Conservation (phyloP, 768 basidiomycete species). For the Pluteus cervinus region DNA sequence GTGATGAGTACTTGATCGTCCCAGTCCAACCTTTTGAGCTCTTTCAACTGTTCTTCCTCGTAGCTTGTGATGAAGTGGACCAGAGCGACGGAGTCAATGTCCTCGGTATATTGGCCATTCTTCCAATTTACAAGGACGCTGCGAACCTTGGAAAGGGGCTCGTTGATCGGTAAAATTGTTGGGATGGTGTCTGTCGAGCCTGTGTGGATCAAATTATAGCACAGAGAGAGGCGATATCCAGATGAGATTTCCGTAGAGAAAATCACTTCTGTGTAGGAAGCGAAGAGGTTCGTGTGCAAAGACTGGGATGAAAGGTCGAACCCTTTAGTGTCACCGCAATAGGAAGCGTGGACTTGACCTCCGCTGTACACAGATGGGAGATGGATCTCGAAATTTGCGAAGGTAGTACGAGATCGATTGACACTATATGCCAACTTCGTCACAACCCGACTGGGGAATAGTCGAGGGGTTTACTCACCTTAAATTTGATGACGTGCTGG, state of each 20-base stretch:
- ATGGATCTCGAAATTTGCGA: conserved; percentile 32
- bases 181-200: conserved; percentile 9
- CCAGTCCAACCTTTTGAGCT: too few relatives aligned
- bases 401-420: too few relatives aligned
- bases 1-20: conserved; percentile 22
- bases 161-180: conserved; percentile 10
- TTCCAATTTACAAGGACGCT: conserved; percentile 24
- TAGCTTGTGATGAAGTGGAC: conserved; percentile 12
- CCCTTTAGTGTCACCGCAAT: conserved; percentile 14
- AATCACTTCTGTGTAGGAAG: conserved; percentile 35
- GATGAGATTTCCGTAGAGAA: conserved; percentile 32
- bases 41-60: conserved; percentile 20
- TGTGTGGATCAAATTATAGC: conserved; percentile 32
- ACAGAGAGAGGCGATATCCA: conserved; percentile 33
- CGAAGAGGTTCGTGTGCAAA: conserved; percentile 21
- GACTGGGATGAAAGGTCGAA: conserved; percentile 21
- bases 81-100: conserved; percentile 5
- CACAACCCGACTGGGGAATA: too few relatives aligned
- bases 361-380: conserved; percentile 33
- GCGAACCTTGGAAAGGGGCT: conserved; percentile 11
- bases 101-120: conserved; percentile 1
- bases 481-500: too few relatives aligned
- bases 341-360: conserved; percentile 27
- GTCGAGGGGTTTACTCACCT: too few relatives aligned
- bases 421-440: too few relatives aligned